Evolutionary conservation across 106 monocot species (phyloP).

Genomic region (Cymbidium sinense): DNA sequence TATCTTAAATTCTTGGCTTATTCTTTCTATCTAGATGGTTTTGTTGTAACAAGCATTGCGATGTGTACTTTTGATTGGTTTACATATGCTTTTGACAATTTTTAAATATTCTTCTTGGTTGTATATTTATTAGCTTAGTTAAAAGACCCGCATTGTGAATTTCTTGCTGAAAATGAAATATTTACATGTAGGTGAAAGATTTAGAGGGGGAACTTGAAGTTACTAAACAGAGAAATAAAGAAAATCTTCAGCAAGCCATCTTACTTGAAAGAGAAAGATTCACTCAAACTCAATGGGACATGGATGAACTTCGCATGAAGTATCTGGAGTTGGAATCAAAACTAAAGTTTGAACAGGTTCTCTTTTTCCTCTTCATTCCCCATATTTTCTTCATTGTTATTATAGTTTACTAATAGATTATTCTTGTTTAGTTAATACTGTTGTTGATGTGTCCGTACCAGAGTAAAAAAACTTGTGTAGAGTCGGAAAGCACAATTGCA

Average conservation of each 20-base stretch:
- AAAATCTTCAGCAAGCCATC: constrained; percentile 84
- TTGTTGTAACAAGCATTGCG: not conserved
- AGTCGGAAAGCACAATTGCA: constrained; percentile 42
- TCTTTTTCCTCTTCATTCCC: not conserved
- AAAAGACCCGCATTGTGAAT: not conserved
- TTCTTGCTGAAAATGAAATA: not conserved
- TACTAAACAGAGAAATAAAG: constrained; percentile 69
- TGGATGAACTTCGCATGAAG: constrained; percentile 80
- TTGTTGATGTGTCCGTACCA: constrained; percentile 15
- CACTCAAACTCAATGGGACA: constrained; percentile 93
- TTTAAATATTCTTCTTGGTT: not conserved
- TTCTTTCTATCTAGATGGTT: not conserved
- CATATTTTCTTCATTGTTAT: not conserved
- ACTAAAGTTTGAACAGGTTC: constrained; percentile 64
- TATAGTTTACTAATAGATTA: not conserved
- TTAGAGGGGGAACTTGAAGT: constrained; percentile 81
- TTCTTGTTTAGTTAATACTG: not conserved
- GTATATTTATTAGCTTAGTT: not conserved
- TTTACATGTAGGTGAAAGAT: constrained; percentile 74
- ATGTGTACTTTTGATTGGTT: not conserved
- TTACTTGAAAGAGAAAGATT: constrained; percentile 86
- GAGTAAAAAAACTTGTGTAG: constrained; percentile 52
- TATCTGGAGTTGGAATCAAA: constrained; percentile 60
- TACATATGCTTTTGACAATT: not conserved
- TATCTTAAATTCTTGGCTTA: not conserved